Evolutionary conservation across 179 eudicot genomes (phyloP), one percentile per base, ranked within the genome.

Genomic region (Gypsophila paniculata): DNA sequence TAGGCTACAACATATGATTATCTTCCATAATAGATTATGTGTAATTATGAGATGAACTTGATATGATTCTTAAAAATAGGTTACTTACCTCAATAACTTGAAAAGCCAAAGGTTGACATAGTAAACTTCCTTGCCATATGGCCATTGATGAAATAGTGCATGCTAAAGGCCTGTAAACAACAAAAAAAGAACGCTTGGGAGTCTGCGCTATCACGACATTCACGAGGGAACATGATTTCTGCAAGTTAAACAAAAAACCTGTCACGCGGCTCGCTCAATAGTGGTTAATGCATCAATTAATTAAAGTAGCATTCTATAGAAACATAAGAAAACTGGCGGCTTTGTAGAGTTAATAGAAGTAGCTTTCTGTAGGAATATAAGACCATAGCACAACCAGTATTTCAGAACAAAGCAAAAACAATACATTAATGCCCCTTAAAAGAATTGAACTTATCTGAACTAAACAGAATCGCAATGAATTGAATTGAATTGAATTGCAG

Each of bases 251-350:
- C 32, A 59, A 59, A 58, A 58, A 58, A 54, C 25, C 23, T 15
- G n/a, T 23, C 63, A 59, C 11, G 15, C 11, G 15, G 34, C 12
- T 23, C 34, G 21, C 61, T 8, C 61, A 55, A 6, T 58, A 2
- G 25, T 54, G 60, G 61, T 23, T 26, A 9, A 58, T 22, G 14
- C 61, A 58, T 58, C 59, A 54, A n/a, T 58, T 58, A 58, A 58
- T 0, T 58, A 6, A 58, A 58, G 34, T 55, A 19, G 60, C 15
- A 2, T 58, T 58, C 32, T 15, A 14, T 48, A 8, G 53, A 14
- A 48, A 58, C 29, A 22, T 21, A 10, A 58, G 32, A 3, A 21
- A 25, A 21, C 11, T 19, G 8, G 12, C 52, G 8, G 10, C 23
- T 54, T 18, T 54, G 25, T 54, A 21, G 23, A 54, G 5, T 19